These are phyloP conservation scores for Astragalus membranaceus DNA, from an alignment of 306 rosid genomes.

Conservation along the genomic window DNA sequence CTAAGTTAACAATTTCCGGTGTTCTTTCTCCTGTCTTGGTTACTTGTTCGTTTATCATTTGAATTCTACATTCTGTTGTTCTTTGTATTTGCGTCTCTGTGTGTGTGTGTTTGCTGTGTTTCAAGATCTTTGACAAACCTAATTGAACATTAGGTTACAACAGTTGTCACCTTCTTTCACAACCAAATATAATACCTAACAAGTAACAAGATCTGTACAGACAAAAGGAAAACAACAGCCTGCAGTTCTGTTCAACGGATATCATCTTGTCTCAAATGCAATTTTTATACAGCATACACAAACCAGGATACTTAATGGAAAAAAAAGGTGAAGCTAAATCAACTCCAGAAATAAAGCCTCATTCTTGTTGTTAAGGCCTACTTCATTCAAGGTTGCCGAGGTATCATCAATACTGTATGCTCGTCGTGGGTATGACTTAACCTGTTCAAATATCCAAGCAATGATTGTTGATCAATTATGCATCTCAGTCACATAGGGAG, in stretches of 20 bases:
- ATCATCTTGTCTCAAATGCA: background rate
- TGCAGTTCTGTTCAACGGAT: background rate
- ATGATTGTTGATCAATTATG: background rate
- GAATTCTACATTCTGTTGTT: no score
- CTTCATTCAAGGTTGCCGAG: conserved; percentile 49
- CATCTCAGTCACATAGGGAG: background rate
- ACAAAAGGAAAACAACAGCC: background rate
- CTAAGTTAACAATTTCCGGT: no score
- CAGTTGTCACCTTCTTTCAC: background rate
- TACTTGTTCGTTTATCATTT: no score
- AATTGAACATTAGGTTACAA: no score
- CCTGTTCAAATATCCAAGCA: conserved; percentile 46
- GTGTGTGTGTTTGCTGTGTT: no score
- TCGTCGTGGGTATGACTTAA: conserved; percentile 63
- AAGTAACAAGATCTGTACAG: background rate
- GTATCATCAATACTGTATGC: conserved; percentile 42
- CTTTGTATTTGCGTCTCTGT: no score
- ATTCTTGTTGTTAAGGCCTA: conserved; percentile 68
- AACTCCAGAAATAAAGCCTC: conserved; percentile 84
- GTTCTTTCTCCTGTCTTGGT: no score
- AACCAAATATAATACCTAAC: background rate
- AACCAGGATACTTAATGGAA: background rate
- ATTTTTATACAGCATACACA: background rate
- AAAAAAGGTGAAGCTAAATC: conserved; percentile 28
- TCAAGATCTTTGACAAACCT: no score